Evolutionary conservation across 495 filamentous ascomycete genomes (phyloP).

Genomic region (Delitschia confertaspora): DNA sequence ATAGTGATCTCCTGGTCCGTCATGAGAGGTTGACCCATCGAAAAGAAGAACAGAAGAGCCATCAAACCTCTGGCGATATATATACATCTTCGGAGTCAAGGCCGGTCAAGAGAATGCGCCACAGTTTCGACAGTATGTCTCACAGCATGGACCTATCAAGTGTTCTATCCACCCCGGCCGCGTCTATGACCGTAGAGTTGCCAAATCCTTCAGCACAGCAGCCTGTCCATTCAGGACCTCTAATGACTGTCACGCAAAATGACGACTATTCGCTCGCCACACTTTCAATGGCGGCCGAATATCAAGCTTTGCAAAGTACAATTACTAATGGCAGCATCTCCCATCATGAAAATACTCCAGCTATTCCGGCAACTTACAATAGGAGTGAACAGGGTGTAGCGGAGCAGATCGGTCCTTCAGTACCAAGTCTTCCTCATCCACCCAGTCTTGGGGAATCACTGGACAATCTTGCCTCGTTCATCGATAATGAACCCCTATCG

Average conservation of each 20-base stretch:
- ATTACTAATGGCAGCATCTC: conserved; percentile 13
- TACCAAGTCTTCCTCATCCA: neutral
- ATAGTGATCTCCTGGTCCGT: conserved; percentile 18
- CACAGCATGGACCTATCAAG: conserved; percentile 19
- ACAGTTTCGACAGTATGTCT: conserved; percentile 15
- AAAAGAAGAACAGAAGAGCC: conserved; percentile 4
- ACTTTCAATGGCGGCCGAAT: conserved; percentile 22
- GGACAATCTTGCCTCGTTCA: conserved; percentile 15
- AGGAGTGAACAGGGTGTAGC: no score
- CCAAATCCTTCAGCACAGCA: neutral
- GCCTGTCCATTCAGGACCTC: neutral
- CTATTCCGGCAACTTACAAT: no score
- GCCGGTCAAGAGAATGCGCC: conserved; percentile 15
- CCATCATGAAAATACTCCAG: conserved; percentile 11
- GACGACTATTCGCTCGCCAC: conserved; percentile 20
- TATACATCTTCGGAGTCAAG: conserved; percentile 9
- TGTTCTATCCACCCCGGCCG: conserved; percentile 14
- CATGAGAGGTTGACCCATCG: conserved; percentile 22
- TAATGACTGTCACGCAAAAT: conserved; percentile 3
- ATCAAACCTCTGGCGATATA: neutral
- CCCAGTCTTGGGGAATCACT: conserved; percentile 17
- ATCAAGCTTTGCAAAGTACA: conserved; percentile 16
- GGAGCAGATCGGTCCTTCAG: neutral
- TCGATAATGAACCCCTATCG: conserved; percentile 15
- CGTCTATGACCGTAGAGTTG: conserved; percentile 4